Conservation (phyloP, 1,284 basidiomycete species). For the Cryptococcus wingfieldii region DNA sequence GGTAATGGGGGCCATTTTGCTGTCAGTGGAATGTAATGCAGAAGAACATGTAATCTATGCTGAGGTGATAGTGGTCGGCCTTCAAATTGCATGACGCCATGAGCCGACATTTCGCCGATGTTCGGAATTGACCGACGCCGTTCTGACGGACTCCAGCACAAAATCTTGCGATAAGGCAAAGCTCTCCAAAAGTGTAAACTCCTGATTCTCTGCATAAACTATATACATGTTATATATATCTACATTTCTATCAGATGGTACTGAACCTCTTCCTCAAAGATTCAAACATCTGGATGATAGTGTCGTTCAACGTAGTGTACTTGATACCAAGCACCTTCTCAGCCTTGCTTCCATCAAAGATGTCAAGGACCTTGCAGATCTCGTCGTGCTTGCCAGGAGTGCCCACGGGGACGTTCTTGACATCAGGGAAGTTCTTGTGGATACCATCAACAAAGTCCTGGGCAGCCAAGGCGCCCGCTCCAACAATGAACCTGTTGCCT, state of each 20-base stretch:
- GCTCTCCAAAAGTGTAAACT: no score
- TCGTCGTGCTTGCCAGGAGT: slow-evolving; percentile 20
- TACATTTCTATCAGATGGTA: neutral
- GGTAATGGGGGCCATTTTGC: slow-evolving; percentile 17
- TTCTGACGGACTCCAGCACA: neutral
- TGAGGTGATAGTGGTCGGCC: no score
- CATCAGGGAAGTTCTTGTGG: slow-evolving; percentile 29
- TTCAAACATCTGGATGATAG: slow-evolving; percentile 33
- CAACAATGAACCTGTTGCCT: slow-evolving; percentile 59
- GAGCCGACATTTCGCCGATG: no score
- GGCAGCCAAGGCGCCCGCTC: slow-evolving; percentile 41
- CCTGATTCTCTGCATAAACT: neutral
- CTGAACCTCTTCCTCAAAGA: slow-evolving; percentile 32
- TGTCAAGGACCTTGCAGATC: slow-evolving; percentile 19
- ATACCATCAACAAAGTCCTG: slow-evolving; percentile 35
- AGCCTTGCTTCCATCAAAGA: slow-evolving; percentile 33
- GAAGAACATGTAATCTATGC: no score
- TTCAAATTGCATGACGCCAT: no score
- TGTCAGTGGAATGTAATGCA: neutral
- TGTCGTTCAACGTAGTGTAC: slow-evolving; percentile 29
- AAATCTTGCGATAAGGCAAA: no score
- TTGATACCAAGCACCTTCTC: slow-evolving; percentile 36
- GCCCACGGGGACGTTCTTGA: slow-evolving; percentile 34
- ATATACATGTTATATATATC: neutral
- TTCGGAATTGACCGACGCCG: neutral